Evolutionary conservation across 495 filamentous ascomycete species (phyloP), one percentile per base, ranked within the genome.

Genomic region (Penicillium lagena): DNA sequence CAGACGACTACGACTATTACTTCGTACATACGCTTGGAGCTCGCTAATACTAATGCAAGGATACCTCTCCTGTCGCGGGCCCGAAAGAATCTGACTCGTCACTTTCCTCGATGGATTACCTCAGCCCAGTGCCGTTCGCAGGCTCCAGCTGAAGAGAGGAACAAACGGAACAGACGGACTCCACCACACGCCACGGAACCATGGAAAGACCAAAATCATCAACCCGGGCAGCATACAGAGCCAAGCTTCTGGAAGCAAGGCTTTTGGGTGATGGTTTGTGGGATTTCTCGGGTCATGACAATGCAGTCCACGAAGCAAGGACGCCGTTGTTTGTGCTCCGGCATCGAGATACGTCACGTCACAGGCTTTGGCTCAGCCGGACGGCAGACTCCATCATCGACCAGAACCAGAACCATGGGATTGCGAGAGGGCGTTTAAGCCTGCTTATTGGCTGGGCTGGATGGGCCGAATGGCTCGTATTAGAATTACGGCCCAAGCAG

Each of bases 131-230:
- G 22, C 22, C 22, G 22, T 22, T 22, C 22, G 22, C 22, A 22
- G 22, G 22, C 22, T 22, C 1, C 12, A 38, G 13, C 29, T 12
- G 33, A 29, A 38, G 28, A 37, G 32, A 37, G 31, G 39, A 38
- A 49, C 27, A 39, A 37, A 47, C 46, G 42, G 43, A 50, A 35
- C 34, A 42, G 22, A 43, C 44, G 42, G 9, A 41, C 53, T 55
- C 59, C 59, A 60, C 59, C 43, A 47, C 45, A 47, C 46, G 54
- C 52, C 50, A 52, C 60, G 43, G 52, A 56, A 55, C 56, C 57
- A 50, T 63, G 54, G 55, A 55, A 48, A 40, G 37, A 22, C 33
- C 7, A 1, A 38, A 17, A 38, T 15, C 2, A 38, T 10, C 11
- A 15, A 22, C 17, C 9, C 17, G 12, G 12, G 12, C n/a, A 37